Percentiles rank a stretch among this genome's conserved stretches.
phyloP scores from a whole-genome alignment of 257 asterid species.

The Primulina tabacum region DNA sequence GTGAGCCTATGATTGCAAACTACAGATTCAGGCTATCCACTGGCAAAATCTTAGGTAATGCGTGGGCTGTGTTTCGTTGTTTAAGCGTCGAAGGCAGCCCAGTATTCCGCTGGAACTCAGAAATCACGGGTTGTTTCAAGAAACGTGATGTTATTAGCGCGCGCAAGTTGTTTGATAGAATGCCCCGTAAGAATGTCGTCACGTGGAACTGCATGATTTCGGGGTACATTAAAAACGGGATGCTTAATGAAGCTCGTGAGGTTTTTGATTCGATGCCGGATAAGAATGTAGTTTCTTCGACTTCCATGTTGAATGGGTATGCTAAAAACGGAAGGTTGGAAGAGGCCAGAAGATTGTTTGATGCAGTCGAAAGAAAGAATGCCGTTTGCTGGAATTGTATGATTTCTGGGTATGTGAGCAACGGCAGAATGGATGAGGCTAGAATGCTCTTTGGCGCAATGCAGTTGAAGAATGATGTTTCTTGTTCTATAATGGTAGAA shows the following conservation, averaged over 20 bases:
- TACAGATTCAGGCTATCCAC: constrained; percentile 19
- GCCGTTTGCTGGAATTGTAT: constrained; percentile 75
- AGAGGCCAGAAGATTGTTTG: constrained; percentile 59
- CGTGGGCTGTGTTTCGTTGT: constrained; percentile 23
- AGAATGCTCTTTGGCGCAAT: constrained; percentile 45
- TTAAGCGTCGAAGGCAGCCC: constrained; percentile 33
- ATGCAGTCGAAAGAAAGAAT: constrained; percentile 49
- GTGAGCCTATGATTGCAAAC: constrained; percentile 16
- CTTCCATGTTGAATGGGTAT: constrained; percentile 76
- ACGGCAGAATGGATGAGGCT: constrained; percentile 48
- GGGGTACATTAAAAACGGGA: constrained; percentile 56
- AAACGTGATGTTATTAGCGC: constrained; percentile 42
- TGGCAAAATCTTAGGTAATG: constrained; percentile 16
- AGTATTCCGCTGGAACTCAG: constrained; percentile 41
- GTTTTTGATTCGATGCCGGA: constrained; percentile 56
- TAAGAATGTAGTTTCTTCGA: constrained; percentile 66
- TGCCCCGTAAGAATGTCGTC: constrained; percentile 61
- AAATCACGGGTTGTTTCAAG: constrained; percentile 41
- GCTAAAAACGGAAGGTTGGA: constrained; percentile 63
- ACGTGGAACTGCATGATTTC: constrained; percentile 82
- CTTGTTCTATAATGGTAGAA: constrained; percentile 47
- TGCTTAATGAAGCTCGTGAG: constrained; percentile 54
- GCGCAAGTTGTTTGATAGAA: constrained; percentile 58
- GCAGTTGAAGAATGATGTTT: constrained; percentile 51
- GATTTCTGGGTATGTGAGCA: constrained; percentile 63